phyloP scores from a whole-genome alignment of 208 protist species.

The Vickermania ingenoplastis region DNA sequence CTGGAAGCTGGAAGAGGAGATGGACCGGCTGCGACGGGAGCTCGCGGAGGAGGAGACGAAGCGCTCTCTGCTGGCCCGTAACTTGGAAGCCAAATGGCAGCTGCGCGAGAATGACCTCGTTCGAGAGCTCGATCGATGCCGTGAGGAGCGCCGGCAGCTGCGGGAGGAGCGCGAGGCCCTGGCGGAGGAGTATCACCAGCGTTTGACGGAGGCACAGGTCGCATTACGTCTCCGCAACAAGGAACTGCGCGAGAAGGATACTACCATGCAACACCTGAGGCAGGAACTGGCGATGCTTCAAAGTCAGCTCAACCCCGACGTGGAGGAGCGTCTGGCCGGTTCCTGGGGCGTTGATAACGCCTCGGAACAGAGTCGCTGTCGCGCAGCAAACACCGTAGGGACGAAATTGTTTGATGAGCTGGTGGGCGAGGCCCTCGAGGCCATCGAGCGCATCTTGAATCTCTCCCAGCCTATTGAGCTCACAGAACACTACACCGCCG shows the following conservation, averaged over 20 bases:
- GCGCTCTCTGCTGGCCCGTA: neutral
- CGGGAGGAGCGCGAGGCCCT: slow-evolving; percentile 11
- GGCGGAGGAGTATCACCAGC: slow-evolving; percentile 13
- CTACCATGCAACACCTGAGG: slow-evolving; percentile 37
- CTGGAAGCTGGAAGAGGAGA: slow-evolving; percentile 8
- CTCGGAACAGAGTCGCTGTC: neutral
- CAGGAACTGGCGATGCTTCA: slow-evolving; percentile 13
- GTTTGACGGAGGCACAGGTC: neutral
- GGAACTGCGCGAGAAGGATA: slow-evolving; percentile 33
- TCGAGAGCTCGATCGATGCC: neutral
- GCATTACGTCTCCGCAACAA: neutral
- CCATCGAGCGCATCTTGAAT: slow-evolving; percentile 18
- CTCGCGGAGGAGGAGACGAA: neutral
- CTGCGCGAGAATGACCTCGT: neutral
- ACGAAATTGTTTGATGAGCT: slow-evolving; percentile 14
- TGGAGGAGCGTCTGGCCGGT: neutral
- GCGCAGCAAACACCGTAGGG: neutral
- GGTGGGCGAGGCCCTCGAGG: slow-evolving; percentile 9
- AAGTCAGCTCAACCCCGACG: neutral
- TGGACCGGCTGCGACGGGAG: neutral
- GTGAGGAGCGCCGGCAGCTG: neutral
- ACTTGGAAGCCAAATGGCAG: neutral
- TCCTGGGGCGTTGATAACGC: neutral
- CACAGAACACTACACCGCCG: slow-evolving; percentile 56
- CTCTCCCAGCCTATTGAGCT: slow-evolving; percentile 22